A percentile compares a stretch with the other conserved stretches of the same genome.
These are phyloP conservation scores for Miamiensis avidus DNA, from an alignment of 169 alveolate species.

Conservation along the genomic window DNA sequence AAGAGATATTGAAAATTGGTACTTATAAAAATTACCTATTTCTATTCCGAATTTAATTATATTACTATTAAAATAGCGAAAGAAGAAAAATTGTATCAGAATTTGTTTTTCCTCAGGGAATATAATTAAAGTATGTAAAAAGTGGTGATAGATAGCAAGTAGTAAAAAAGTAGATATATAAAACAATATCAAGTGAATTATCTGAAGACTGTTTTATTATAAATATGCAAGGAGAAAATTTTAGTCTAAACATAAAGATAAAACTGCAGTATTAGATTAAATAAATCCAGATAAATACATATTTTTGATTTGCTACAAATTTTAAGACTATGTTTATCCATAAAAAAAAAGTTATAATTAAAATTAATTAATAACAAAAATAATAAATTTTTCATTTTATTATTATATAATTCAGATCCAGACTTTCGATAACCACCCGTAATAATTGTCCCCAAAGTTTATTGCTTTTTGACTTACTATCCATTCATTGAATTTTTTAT, in stretches of 20 bases:
- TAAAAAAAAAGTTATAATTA: too few relatives aligned
- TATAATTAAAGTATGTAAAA: neutral
- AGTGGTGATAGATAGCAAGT: neutral
- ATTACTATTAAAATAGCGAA: neutral
- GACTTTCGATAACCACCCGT: neutral
- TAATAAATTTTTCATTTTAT: too few relatives aligned
- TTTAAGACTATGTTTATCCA: neutral
- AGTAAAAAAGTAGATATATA: neutral
- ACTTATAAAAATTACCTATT: neutral
- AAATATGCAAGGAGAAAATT: neutral
- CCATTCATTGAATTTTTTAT: neutral
- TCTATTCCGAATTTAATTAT: too few relatives aligned
- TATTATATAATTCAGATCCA: too few relatives aligned
- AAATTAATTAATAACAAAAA: too few relatives aligned
- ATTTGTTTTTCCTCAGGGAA: neutral
- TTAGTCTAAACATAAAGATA: neutral
- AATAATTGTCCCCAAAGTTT: neutral
- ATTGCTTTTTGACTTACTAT: neutral
- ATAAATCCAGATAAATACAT: too few relatives aligned
- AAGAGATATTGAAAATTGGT: too few relatives aligned
- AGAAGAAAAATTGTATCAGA: neutral
- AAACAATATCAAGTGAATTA: too few relatives aligned
- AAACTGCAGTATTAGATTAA: neutral
- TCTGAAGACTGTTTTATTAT: neutral
- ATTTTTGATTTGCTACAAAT: neutral